A percentile compares a stretch with the other conserved stretches of the same genome.
Evolutionary conservation across 139 green algal species (phyloP).

Genomic region (Trebouxia sp.): DNA sequence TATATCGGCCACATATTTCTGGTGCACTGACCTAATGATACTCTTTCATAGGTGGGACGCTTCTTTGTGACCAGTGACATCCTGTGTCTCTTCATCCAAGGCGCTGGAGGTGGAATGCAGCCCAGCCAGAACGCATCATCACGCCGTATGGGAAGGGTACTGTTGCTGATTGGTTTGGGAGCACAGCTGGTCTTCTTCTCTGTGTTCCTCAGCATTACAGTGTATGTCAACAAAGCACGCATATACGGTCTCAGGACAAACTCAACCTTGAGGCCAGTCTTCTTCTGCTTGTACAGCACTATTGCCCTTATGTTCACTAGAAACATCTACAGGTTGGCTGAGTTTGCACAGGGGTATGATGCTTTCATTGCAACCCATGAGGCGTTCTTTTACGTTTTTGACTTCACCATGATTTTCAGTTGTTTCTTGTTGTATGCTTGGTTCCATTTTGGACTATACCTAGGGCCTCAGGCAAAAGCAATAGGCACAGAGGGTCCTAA

Average conservation of each 20-base stretch:
- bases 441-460: too few species aligned
- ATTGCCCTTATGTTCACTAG: conserved; percentile 40
- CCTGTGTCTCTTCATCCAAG: conserved; percentile 17
- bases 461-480: too few species aligned
- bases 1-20: too few species aligned
- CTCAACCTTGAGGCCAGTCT: not conserved
- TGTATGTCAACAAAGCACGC: not conserved
- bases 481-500: too few species aligned
- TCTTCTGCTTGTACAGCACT: conserved; percentile 37
- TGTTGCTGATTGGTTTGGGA: not conserved
- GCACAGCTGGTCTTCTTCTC: not conserved
- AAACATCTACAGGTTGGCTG: conserved; percentile 39
- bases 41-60: too few species aligned
- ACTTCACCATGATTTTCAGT: too few species aligned
- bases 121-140: not conserved
- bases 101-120: not conserved
- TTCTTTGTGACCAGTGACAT: conserved; percentile 25
- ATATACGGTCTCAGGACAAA: not conserved
- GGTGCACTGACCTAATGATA: too few species aligned
- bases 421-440: too few species aligned
- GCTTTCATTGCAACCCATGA: conserved; percentile 35
- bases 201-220: not conserved
- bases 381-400: conserved; percentile 43
- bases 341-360: conserved; percentile 36
- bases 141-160: not conserved